phyloP scores from a whole-genome alignment of 805 yeast genomes.

The Wickerhamomyces alni region DNA sequence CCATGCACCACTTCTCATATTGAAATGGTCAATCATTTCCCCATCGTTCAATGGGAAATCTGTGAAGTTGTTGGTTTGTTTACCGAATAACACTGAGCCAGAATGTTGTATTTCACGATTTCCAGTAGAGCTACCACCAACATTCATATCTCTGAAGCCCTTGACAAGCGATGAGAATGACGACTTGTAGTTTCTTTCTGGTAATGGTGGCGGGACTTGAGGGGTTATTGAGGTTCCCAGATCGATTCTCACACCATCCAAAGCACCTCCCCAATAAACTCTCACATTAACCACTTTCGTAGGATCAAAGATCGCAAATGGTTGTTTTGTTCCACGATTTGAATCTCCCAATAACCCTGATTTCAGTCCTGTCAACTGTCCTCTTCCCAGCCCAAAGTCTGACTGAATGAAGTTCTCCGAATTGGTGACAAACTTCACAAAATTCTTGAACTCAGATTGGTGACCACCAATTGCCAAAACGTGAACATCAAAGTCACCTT shows the following conservation, averaged over 20 bases:
- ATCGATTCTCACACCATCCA: constrained; percentile 71
- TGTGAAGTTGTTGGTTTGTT: constrained; percentile 42
- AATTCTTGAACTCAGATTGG: constrained; percentile 45
- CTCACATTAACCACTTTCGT: constrained; percentile 44
- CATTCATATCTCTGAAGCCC: constrained; percentile 11
- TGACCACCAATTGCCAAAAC: constrained; percentile 57
- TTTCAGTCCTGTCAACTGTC: constrained; percentile 32
- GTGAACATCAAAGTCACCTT: constrained; percentile 39
- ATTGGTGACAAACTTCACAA: constrained; percentile 24
- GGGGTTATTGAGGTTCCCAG: constrained; percentile 10
- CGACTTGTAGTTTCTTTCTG: constrained; percentile 38
- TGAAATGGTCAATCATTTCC: constrained; percentile 56
- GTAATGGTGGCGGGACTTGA: constrained; percentile 37
- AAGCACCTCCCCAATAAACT: constrained; percentile 66
- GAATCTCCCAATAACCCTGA: constrained; percentile 28
- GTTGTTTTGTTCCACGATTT: constrained; percentile 21
- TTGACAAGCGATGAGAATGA: constrained; percentile 23
- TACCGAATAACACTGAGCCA: constrained; percentile 39
- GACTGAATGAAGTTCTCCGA: constrained; percentile 10
- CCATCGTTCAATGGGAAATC: constrained; percentile 52
- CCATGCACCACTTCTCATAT: constrained; percentile 79
- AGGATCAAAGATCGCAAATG: constrained; percentile 30
- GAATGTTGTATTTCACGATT: neutral
- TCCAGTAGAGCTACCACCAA: constrained; percentile 1
- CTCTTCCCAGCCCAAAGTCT: constrained; percentile 39